Evolutionary conservation across 129 eudicot species (phyloP).

Genomic region (Chrysanthemum lavandulifolium): DNA sequence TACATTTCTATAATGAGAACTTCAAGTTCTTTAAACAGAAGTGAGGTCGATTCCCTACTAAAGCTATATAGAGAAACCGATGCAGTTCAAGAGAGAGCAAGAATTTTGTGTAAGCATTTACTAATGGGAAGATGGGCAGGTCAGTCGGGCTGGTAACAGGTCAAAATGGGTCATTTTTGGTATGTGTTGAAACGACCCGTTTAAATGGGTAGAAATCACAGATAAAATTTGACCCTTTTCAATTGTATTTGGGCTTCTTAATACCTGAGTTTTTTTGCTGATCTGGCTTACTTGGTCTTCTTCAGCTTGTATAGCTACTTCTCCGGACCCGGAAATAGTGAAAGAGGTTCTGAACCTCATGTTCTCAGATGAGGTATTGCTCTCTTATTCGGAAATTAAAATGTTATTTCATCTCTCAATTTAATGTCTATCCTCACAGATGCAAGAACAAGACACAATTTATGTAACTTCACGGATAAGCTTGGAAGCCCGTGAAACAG

Average conservation of each 20-base stretch:
- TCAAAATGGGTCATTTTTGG: neutral
- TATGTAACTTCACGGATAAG: conserved; percentile 37
- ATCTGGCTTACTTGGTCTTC: conserved; percentile 2
- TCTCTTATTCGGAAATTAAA: neutral
- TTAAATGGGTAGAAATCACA: conserved; percentile 3
- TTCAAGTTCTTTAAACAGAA: conserved; percentile 35
- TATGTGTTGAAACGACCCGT: neutral
- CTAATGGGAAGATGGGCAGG: conserved; percentile 3
- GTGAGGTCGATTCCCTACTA: conserved; percentile 39
- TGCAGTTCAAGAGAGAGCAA: conserved; percentile 42
- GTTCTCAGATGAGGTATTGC: conserved; percentile 42
- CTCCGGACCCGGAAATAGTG: conserved; percentile 42
- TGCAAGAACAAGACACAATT: conserved; percentile 43
- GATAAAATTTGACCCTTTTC: neutral
- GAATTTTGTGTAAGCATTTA: conserved; percentile 42
- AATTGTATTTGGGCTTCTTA: neutral
- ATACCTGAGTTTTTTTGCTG: conserved; percentile 5
- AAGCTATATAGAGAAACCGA: conserved; percentile 44
- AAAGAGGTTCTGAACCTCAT: conserved; percentile 42
- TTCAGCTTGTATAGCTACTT: conserved; percentile 42
- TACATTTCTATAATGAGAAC: conserved; percentile 39
- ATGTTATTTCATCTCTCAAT: neutral
- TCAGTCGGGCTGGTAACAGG: neutral
- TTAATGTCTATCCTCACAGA: conserved; percentile 23
- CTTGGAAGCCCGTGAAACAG: conserved; percentile 47